These are phyloP conservation scores for Microthlaspi erraticum DNA, from an alignment of 345 rosid genomes.

Conservation along the genomic window DNA sequence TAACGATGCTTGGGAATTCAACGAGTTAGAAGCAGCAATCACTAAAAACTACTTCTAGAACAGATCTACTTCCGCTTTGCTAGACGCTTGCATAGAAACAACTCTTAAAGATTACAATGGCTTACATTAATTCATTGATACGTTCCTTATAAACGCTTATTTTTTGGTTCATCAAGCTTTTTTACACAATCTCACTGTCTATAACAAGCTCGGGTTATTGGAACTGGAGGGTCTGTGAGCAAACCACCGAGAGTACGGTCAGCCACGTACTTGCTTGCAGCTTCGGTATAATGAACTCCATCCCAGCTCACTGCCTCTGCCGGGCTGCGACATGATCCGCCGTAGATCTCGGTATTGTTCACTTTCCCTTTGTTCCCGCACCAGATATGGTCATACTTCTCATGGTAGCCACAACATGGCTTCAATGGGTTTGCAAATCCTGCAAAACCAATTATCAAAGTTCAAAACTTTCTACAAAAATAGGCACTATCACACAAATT, in stretches of 20 bases:
- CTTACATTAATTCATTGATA: conserved; percentile 29
- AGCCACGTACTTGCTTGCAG: conserved; percentile 76
- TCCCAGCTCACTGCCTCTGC: conserved; percentile 65
- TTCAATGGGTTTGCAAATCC: conserved; percentile 64
- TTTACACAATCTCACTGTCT: conserved; percentile 42
- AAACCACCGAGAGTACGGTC: conserved; percentile 63
- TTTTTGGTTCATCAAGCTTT: conserved; percentile 23
- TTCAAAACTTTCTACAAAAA: background rate
- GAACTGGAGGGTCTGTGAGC: conserved; percentile 64
- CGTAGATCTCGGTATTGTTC: conserved; percentile 59
- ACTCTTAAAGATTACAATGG: conserved; percentile 29
- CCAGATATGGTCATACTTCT: conserved; percentile 62
- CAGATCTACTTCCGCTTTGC: background rate
- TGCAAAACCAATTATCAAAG: conserved; percentile 36
- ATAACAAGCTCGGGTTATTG: conserved; percentile 67
- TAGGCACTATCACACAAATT: background rate
- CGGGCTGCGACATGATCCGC: conserved; percentile 58
- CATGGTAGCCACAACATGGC: conserved; percentile 72
- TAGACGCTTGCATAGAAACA: conserved; percentile 26
- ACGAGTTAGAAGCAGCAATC: conserved; percentile 81
- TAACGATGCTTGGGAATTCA: conserved; percentile 88
- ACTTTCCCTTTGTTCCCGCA: conserved; percentile 67
- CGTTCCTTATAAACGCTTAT: conserved; percentile 16
- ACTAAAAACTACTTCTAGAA: conserved; percentile 65
- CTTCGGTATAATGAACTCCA: conserved; percentile 69